Base-by-base conservation (phyloP, 192 early-diverging fungal species). In the Backusella luteola region DNA sequence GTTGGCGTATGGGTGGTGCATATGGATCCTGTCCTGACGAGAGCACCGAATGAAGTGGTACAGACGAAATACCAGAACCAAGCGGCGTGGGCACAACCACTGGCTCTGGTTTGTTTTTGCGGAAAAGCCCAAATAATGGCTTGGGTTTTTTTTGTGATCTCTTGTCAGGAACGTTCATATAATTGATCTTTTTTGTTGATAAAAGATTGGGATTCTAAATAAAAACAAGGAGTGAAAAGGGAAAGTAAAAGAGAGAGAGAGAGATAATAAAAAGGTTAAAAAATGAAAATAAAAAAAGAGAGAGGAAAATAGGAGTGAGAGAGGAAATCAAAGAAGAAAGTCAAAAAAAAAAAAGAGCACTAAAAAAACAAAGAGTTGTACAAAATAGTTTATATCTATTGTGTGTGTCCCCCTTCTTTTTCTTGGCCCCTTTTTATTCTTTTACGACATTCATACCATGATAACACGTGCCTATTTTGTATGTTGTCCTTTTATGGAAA, bases 71-170 rank as follows among this genome's bases (percentile, higher is more conserved):
- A 19, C 52, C 52, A 15, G 72, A 53, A 29, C 72, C 49, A 12
- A 67, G 42, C n/a, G 35, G 35, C 12, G 56, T 35, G 21, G 56
- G 34, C 8, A 74, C 34, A 6, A 66, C 38, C 0, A 74, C 53
- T 19, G 74, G 63, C 2, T 35, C 53, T 19, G 74, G 63, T 34
- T 75, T 75, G 21, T 66, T 75, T 29, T 75, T 75, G 14, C 74
- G 63, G 12, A 75, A 75, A 12, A 75, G 34, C 8, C 63, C 41
- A 35, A 75, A 75, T 34, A 75, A 41, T 42, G 74, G 74, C 29
- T 42, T 44, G n/a, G 74, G 74, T 32, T 75, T 75, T 71, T 39
- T 71, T 49, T 49, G 46, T 44, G 39, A 8, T 71, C 41, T 71
- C 6, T 71, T 69, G 8, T 35, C 67, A 34, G 56, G 12, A 26